A percentile compares a stretch with the other conserved stretches of the same genome.
Conservation (phyloP, 306 rosid species). For the Ormosia emarginata region DNA sequence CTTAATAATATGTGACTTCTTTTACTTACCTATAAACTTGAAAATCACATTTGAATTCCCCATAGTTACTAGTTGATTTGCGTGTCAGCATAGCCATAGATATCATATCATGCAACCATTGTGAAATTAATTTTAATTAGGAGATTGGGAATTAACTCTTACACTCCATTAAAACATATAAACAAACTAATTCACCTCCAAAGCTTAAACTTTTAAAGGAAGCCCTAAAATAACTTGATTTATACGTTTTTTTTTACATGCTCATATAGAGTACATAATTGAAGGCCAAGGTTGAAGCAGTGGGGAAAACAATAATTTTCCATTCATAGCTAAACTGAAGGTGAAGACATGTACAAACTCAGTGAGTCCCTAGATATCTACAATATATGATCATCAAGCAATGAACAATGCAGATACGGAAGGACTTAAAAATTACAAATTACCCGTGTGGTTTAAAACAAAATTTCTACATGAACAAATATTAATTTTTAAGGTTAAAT, state of each 20-base stretch:
- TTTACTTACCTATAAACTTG: no score
- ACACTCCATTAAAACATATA: no score
- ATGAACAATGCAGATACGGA: slow-evolving; percentile 10
- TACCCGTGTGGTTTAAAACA: not conserved
- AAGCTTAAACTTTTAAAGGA: no score
- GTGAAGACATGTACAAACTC: not conserved
- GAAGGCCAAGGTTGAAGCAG: not conserved
- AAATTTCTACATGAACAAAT: not conserved
- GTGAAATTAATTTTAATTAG: not conserved
- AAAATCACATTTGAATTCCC: no score
- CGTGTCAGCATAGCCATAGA: not conserved
- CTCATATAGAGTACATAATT: not conserved
- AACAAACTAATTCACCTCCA: no score
- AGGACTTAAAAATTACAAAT: slow-evolving; percentile 23
- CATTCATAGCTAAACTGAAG: slow-evolving; percentile 7
- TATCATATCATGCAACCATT: not conserved
- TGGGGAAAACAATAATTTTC: not conserved
- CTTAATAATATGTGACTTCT: no score
- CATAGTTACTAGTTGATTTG: not conserved
- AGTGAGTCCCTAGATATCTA: slow-evolving; percentile 15
- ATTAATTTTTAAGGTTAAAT: not conserved
- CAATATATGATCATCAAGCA: slow-evolving; percentile 10
- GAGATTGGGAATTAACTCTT: not conserved
- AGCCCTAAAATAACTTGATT: no score
- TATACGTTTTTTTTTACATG: no score